phyloP scores from a whole-genome alignment of 2,329 filamentous ascomycete genomes.

The Paracoccidioides brasiliensis region DNA sequence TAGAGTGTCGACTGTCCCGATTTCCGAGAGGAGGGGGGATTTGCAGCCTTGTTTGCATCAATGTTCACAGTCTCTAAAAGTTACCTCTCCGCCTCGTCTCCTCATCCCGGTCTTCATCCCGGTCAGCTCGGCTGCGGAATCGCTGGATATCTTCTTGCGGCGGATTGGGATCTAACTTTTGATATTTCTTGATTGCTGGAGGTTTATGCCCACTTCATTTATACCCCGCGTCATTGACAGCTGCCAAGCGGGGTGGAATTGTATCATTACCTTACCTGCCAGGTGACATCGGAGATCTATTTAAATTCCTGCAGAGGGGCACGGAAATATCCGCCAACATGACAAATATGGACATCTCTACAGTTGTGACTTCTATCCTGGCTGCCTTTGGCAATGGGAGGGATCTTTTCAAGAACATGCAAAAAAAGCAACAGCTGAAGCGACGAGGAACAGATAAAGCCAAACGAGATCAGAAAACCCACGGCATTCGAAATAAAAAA shows the following conservation, averaged over 20 bases:
- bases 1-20: not conserved
- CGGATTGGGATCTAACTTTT: not conserved
- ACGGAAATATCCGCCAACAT: not conserved
- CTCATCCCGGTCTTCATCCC: not conserved
- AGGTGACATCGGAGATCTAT: not conserved
- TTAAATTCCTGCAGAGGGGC: not conserved
- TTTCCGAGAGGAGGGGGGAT: not conserved
- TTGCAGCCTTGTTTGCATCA: not conserved
- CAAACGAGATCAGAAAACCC: not conserved
- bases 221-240: not conserved
- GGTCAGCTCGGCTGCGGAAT: not conserved
- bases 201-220: not conserved
- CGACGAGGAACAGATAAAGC: not conserved
- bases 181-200: not conserved
- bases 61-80: not conserved
- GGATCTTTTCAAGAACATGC: constrained; percentile 3
- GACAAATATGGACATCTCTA: constrained; percentile 1
- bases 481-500: not conserved
- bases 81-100: not conserved
- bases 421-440: not conserved
- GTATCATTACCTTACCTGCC: not conserved
- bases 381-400: constrained; percentile 1
- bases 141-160: not conserved
- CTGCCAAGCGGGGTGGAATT: not conserved
- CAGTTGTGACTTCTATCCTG: not conserved